Percentiles rank a stretch among this genome's conserved stretches.
Conservation (phyloP, 345 rosid genomes). For the Euphorbia tirucalli region DNA sequence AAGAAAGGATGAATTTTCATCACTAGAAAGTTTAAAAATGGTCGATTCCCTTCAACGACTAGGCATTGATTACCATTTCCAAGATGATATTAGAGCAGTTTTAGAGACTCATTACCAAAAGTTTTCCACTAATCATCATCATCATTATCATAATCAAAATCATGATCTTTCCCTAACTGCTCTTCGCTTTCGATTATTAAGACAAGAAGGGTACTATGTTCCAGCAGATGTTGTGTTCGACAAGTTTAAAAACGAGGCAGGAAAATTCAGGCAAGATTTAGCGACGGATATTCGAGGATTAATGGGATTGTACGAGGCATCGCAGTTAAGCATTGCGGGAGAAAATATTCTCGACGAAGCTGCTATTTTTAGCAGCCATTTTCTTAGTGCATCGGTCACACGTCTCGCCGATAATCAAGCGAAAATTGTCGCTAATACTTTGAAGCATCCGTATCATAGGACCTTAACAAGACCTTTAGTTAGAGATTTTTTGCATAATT, state of each 20-base stretch:
- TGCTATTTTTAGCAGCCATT: background rate
- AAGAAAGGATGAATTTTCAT: background rate
- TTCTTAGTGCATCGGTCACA: background rate
- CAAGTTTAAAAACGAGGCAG: background rate
- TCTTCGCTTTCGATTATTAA: constrained; percentile 8
- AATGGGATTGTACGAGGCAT: constrained; percentile 48
- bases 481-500: background rate
- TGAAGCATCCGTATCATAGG: constrained; percentile 5
- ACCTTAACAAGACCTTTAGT: background rate
- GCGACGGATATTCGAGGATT: background rate
- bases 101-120: background rate
- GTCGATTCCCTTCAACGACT: constrained; percentile 4
- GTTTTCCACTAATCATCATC: background rate
- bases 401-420: constrained; percentile 16
- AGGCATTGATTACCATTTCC: constrained; percentile 10
- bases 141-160: background rate
- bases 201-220: constrained; percentile 4
- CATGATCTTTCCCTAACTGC: constrained; percentile 24
- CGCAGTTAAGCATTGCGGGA: constrained; percentile 22
- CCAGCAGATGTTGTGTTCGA: background rate
- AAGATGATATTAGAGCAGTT: background rate
- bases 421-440: constrained; percentile 16
- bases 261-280: background rate
- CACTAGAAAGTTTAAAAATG: background rate
- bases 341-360: constrained; percentile 1